A percentile compares a stretch with the other conserved stretches of the same genome.
These are phyloP conservation scores for Vitis hybrid DNA, from an alignment of 177 flowering plant genomes.

Conservation along the genomic window DNA sequence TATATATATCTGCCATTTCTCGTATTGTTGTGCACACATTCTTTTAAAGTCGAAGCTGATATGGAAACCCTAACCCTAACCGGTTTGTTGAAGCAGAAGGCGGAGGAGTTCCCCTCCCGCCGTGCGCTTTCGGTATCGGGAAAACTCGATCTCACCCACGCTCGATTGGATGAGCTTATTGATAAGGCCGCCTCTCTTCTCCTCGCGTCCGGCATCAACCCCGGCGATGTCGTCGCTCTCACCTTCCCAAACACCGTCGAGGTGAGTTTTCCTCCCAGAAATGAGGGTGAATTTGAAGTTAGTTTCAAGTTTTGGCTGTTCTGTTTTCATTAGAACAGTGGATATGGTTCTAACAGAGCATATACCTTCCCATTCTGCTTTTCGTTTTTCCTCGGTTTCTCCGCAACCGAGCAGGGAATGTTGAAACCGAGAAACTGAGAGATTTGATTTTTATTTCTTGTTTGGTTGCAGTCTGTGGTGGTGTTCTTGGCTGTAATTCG, in stretches of 20 bases:
- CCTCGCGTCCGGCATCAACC: conserved; percentile 42
- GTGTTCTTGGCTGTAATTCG: conserved; percentile 82
- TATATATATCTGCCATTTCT: no score
- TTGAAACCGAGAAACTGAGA: no score
- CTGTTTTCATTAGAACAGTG: no score
- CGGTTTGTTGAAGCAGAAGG: conserved; percentile 19
- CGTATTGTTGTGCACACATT: no score
- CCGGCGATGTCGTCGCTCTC: conserved; percentile 81
- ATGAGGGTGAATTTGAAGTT: no score
- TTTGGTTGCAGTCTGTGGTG: conserved; percentile 56
- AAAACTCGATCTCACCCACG: conserved; percentile 56
- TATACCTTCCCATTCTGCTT: no score
- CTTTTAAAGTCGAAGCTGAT: background rate
- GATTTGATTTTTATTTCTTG: background rate
- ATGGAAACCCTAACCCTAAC: conserved; percentile 21
- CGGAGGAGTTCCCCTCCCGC: conserved; percentile 37
- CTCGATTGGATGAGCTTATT: conserved; percentile 46
- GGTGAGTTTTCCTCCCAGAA: conserved; percentile 25
- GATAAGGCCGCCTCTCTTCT: conserved; percentile 61
- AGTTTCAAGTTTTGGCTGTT: no score
- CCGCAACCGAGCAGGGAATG: no score
- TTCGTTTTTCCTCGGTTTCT: no score
- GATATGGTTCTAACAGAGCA: no score
- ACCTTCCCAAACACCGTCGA: conserved; percentile 80
- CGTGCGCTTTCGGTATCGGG: conserved; percentile 72